Percentiles rank a stretch among this genome's conserved stretches.
phyloP scores from a whole-genome alignment of 306 rosid genomes.

The Vigna hirtella region DNA sequence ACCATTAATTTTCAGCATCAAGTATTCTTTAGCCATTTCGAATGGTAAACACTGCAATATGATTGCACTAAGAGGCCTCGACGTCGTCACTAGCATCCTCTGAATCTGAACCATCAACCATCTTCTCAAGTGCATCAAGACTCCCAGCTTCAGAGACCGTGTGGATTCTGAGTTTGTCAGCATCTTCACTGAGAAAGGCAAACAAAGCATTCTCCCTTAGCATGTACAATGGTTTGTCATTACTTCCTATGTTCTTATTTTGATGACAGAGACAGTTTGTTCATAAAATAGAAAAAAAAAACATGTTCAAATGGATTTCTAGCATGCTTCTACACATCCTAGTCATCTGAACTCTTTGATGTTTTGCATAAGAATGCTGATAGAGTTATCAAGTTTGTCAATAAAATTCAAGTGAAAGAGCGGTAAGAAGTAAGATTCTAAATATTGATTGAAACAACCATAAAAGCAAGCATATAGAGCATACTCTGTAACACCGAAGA shows the following conservation, averaged over 20 bases:
- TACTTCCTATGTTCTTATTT: slow-evolving; percentile 1
- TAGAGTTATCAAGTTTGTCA: not conserved
- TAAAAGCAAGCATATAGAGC: slow-evolving; percentile 48
- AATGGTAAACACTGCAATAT: slow-evolving; percentile 3
- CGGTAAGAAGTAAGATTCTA: not conserved
- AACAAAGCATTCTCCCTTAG: slow-evolving; percentile 24
- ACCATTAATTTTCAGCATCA: slow-evolving; percentile 33
- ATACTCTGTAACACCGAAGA: slow-evolving; percentile 94
- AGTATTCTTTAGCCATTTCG: slow-evolving; percentile 23
- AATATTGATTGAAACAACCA: not conserved
- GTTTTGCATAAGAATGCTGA: not conserved
- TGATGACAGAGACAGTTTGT: slow-evolving; percentile 1
- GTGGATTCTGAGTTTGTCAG: slow-evolving; percentile 77
- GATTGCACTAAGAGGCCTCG: slow-evolving; percentile 50
- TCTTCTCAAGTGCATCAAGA: slow-evolving; percentile 78
- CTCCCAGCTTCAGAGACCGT: slow-evolving; percentile 81
- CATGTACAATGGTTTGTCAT: not conserved
- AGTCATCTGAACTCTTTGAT: slow-evolving; percentile 23
- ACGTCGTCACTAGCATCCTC: slow-evolving; percentile 56
- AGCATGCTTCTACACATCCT: slow-evolving; percentile 17
- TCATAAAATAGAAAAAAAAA: not conserved
- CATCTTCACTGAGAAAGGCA: slow-evolving; percentile 75
- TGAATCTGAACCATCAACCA: slow-evolving; percentile 75
- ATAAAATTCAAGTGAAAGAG: not conserved
- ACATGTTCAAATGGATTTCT: slow-evolving; percentile 1